Evolutionary conservation across 2,329 filamentous ascomycete genomes (phyloP).

Genomic region (Incumbomyces delicatus): DNA sequence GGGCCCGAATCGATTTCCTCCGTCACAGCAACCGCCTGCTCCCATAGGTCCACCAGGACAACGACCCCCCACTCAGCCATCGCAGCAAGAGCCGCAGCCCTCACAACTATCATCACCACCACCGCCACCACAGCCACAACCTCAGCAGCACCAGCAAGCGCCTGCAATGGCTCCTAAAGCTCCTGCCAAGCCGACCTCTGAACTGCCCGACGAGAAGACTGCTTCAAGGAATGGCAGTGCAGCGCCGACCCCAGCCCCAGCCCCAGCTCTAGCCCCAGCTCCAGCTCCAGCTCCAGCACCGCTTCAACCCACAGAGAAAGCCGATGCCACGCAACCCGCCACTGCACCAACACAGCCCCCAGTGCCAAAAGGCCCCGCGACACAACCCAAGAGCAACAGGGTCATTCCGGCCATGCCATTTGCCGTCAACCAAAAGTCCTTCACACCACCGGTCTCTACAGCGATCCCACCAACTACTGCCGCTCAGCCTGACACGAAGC

Average conservation of each 20-base stretch:
- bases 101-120: not conserved
- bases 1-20: slow-evolving; percentile 41
- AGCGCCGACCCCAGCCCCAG: slow-evolving; percentile 24
- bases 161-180: slow-evolving; percentile 20
- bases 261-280: slow-evolving; percentile 21
- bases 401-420: slow-evolving; percentile 39
- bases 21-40: slow-evolving; percentile 36
- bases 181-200: slow-evolving; percentile 30
- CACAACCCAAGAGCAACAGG: slow-evolving; percentile 31
- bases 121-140: not conserved
- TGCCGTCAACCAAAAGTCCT: slow-evolving; percentile 26
- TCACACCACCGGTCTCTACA: slow-evolving; percentile 26
- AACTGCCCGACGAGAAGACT: slow-evolving; percentile 34
- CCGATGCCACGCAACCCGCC: slow-evolving; percentile 19
- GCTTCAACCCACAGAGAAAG: slow-evolving; percentile 15
- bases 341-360: slow-evolving; percentile 12
- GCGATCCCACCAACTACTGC: slow-evolving; percentile 23
- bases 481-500: slow-evolving; percentile 15
- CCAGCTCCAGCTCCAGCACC: slow-evolving; percentile 17
- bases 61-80: slow-evolving; percentile 25
- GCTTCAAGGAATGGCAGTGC: slow-evolving; percentile 27
- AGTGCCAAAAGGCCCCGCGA: slow-evolving; percentile 15
- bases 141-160: slow-evolving; percentile 12
- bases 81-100: slow-evolving; percentile 12
- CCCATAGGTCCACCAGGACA: slow-evolving; percentile 48